Conservation (phyloP, 805 yeast species). For the Nakazawaea holstii region DNA sequence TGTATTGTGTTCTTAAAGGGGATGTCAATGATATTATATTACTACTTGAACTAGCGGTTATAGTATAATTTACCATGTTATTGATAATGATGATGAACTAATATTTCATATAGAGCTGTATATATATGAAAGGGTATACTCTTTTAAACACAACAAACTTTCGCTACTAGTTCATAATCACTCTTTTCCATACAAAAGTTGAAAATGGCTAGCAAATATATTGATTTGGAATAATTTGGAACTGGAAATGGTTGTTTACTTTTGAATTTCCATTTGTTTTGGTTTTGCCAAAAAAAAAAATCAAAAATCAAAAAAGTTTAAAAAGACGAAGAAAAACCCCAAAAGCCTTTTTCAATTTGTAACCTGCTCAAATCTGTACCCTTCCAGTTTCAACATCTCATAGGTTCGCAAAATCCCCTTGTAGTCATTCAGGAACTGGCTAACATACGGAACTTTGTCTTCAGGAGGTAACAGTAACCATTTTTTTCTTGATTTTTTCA, state of each 20-base stretch:
- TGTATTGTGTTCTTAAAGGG: slow-evolving; percentile 6
- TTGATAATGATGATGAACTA: not conserved
- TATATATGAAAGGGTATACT: too few relatives aligned
- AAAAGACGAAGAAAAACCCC: not conserved
- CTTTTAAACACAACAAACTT: too few relatives aligned
- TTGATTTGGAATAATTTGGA: not conserved
- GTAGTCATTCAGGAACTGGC: not conserved
- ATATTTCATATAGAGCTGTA: not conserved
- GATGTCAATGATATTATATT: slow-evolving; percentile 6
- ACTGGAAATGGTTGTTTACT: not conserved
- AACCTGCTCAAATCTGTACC: not conserved
- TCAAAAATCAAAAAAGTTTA: not conserved
- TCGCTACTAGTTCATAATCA: not conserved
- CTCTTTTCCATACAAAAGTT: not conserved
- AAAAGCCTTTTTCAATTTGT: not conserved
- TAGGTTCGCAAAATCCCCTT: not conserved
- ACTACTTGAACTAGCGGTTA: not conserved
- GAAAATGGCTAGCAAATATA: not conserved
- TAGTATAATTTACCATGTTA: not conserved
- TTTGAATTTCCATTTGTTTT: slow-evolving; percentile 1
- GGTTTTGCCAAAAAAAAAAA: not conserved
- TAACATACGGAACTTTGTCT: not conserved
- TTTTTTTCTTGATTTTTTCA: not conserved
- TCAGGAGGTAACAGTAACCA: not conserved
- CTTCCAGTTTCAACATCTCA: not conserved